These are phyloP conservation scores for Dalbergia cultrata DNA, from an alignment of 306 rosid genomes.

Conservation along the genomic window DNA sequence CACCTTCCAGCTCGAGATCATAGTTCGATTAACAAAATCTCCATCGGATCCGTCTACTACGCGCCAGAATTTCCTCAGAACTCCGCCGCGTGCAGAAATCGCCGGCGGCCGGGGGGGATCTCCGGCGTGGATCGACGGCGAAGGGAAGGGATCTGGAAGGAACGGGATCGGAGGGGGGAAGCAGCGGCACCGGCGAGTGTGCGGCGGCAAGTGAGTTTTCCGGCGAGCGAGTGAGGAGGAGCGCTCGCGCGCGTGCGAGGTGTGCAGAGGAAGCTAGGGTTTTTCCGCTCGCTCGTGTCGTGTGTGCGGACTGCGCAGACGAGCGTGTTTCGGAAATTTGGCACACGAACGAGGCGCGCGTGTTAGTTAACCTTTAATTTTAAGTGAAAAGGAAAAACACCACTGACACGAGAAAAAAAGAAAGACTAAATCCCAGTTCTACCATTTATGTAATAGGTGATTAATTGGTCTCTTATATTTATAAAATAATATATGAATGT, in stretches of 20 bases:
- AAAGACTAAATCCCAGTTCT: no score
- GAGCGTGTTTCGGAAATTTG: conserved; percentile 62
- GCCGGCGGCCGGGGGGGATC: conserved; percentile 61
- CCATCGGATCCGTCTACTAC: conserved; percentile 46
- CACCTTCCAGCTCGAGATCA: conserved; percentile 39
- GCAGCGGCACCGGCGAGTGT: conserved; percentile 17
- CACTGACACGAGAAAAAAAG: background rate
- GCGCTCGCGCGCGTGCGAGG: conserved; percentile 71
- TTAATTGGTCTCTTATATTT: no score
- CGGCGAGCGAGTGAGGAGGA: conserved; percentile 47
- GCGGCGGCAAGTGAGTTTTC: conserved; percentile 49
- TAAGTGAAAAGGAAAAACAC: background rate
- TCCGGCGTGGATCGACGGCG: conserved; percentile 13
- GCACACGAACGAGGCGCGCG: conserved; percentile 74
- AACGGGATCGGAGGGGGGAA: background rate
- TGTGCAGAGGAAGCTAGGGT: conserved; percentile 46
- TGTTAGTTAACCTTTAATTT: background rate
- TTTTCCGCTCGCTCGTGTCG: conserved; percentile 76
- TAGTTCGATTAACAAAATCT: background rate
- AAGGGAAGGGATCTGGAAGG: background rate
- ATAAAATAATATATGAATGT: no score
- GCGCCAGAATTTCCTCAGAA: conserved; percentile 27
- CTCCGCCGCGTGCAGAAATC: conserved; percentile 31
- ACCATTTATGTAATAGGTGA: no score
- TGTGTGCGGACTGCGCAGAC: conserved; percentile 55